Evolutionary conservation across 768 basidiomycete species (phyloP), one percentile per base, ranked within the genome.

Genomic region (Tylopilus subfusipes): DNA sequence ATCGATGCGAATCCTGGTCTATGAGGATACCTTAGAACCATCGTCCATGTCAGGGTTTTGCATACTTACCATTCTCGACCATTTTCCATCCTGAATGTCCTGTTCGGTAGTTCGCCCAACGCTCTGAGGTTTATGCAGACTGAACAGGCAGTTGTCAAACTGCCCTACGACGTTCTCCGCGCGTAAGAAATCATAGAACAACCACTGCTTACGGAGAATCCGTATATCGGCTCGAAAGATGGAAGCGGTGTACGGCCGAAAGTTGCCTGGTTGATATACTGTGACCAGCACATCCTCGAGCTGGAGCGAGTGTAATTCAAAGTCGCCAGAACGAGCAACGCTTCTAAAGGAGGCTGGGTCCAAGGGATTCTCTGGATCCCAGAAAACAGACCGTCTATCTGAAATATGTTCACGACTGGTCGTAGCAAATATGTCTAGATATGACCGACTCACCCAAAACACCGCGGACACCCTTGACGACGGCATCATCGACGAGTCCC

Each of bases 141-240:
- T 98, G 75, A 97, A 97, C 19, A 99, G 68, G 63, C 97, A 99
- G 66, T 98, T 98, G 68, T 99, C 97, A 58, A 93, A 91, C 69
- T 99, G 97, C 5, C 97, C 97, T 10, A 97, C 96, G 39, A 98
- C 88, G 59, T 89, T 91, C 66, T 98, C 95, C 0, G 97, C 95
- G 46, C 66, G 69, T 55, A 98, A 73, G 59, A 98, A 85, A 71
- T 99, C 97, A 69, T 95, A 95, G 70, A 97, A 97, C 34, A 96
- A 62, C 93, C 93, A 98, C 64, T 89, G 85, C 70, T 97, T 98
- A 52, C 97, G 78, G 59, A 98, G 82, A 27, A 77, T 79, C 13
- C 81, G 80, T 33, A 98, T 81, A 62, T 93, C 89, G 24, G 97
- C 97, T 54, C 89, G 87, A 75, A 98, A 99, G 46, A 99, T 93